Conservation (phyloP, 371 early-diverging fungal genomes). For the Saksenaea vasiformis region DNA sequence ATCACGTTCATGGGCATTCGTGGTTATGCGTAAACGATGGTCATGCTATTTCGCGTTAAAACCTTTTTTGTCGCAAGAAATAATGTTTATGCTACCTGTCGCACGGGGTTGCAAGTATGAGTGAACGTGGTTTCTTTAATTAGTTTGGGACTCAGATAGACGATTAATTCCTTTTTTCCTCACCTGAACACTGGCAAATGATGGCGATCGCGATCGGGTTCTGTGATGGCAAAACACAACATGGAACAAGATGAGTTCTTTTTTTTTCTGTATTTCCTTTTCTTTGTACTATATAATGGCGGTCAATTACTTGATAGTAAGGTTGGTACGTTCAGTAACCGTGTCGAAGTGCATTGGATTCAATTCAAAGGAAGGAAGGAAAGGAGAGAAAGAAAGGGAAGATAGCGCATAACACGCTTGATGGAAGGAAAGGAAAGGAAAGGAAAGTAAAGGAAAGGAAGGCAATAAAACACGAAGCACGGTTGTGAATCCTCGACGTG, state of each 20-base stretch:
- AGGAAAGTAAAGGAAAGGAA: background rate
- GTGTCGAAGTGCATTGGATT: background rate
- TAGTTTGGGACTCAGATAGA: constrained; percentile 3
- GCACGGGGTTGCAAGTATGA: background rate
- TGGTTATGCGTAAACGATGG: background rate
- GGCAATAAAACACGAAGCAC: background rate
- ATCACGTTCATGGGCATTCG: background rate
- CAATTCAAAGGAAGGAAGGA: background rate
- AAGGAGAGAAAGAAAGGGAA: background rate
- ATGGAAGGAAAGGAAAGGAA: background rate
- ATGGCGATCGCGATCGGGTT: constrained; percentile 1
- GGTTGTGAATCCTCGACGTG: background rate
- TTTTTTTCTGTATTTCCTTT: background rate
- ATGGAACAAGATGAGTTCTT: background rate
- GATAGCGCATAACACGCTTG: background rate
- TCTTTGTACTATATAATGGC: background rate
- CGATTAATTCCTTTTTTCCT: background rate
- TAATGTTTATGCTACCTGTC: background rate
- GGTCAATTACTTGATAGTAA: background rate
- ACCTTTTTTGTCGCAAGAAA: background rate
- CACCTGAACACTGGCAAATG: background rate
- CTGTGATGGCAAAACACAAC: background rate
- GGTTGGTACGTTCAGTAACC: background rate
- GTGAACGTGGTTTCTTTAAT: constrained; percentile 5
- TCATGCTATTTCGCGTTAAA: background rate